phyloP scores from a whole-genome alignment of 805 yeast genomes.

The Lipomyces starkeyi region DNA sequence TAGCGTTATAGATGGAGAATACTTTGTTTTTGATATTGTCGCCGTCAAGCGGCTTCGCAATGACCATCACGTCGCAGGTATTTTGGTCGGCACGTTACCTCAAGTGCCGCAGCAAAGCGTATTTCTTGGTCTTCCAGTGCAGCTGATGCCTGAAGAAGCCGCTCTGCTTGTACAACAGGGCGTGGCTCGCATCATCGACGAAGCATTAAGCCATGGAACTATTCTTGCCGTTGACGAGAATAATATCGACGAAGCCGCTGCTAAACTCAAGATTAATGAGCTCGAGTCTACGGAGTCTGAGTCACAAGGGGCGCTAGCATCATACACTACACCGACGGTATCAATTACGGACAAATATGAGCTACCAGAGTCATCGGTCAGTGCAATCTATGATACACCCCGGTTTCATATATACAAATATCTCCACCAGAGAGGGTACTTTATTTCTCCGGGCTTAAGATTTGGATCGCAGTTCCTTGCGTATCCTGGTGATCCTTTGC shows the following conservation, averaged over 20 bases:
- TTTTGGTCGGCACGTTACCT: slow-evolving; percentile 81
- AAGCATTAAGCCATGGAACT: slow-evolving; percentile 43
- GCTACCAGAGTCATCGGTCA: slow-evolving; percentile 14
- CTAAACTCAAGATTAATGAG: slow-evolving; percentile 7
- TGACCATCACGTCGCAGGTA: slow-evolving; percentile 71
- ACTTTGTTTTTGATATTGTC: slow-evolving; percentile 35
- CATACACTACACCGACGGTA: slow-evolving; percentile 17
- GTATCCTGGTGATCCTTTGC: slow-evolving; percentile 92
- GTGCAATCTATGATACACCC: slow-evolving; percentile 22
- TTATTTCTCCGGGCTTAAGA: slow-evolving; percentile 80
- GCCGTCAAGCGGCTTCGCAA: slow-evolving; percentile 61
- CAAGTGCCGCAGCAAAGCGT: slow-evolving; percentile 92
- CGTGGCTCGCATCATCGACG: slow-evolving; percentile 52
- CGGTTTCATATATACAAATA: slow-evolving; percentile 50
- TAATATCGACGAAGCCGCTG: slow-evolving; percentile 9
- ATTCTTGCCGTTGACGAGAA: slow-evolving; percentile 9
- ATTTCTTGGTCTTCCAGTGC: slow-evolving; percentile 83
- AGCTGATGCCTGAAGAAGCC: slow-evolving; percentile 74
- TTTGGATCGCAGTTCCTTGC: slow-evolving; percentile 90
- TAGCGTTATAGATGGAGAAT: slow-evolving; percentile 34
- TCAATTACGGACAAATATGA: background rate
- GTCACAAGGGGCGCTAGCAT: background rate
- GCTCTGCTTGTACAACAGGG: slow-evolving; percentile 59
- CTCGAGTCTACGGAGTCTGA: slow-evolving; percentile 1
- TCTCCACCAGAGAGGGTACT: slow-evolving; percentile 56